A percentile compares a stretch with the other conserved stretches of the same genome.
Evolutionary conservation across 2,329 filamentous ascomycete species (phyloP).

Genomic region (Paraphoma sp.): DNA sequence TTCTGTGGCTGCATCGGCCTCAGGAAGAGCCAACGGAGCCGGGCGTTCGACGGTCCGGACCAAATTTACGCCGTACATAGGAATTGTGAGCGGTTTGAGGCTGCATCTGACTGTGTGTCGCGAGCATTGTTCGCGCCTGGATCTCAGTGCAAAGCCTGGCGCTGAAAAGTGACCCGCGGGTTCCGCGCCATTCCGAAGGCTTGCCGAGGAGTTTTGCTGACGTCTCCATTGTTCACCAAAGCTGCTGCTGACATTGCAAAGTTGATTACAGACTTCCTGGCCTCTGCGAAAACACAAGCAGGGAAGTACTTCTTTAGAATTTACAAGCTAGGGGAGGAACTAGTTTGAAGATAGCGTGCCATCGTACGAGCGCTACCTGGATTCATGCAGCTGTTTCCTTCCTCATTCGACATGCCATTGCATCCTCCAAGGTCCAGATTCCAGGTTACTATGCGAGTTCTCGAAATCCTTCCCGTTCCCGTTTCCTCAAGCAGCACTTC

Average conservation of each 20-base stretch:
- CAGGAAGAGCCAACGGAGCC: constrained; percentile 17
- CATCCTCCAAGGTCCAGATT: too few species aligned
- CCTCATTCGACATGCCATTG: too few species aligned
- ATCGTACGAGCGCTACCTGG: background rate
- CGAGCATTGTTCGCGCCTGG: constrained; percentile 14
- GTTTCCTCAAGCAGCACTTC: too few species aligned
- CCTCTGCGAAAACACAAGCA: background rate
- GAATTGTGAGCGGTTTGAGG: background rate
- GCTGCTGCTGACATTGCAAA: background rate
- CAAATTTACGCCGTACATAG: constrained; percentile 15
- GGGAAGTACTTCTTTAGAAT: background rate
- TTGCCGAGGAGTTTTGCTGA: constrained; percentile 11
- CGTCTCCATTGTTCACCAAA: background rate
- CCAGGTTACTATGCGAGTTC: too few species aligned
- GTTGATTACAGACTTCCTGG: background rate
- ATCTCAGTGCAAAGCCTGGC: constrained; percentile 5
- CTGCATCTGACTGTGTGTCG: constrained; percentile 8
- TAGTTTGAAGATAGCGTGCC: background rate
- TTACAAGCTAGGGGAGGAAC: background rate
- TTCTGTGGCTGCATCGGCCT: constrained; percentile 18
- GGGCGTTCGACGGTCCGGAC: constrained; percentile 21
- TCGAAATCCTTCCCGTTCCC: too few species aligned
- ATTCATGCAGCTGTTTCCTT: too few species aligned
- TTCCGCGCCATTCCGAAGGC: constrained; percentile 26
- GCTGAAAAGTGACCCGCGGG: background rate